Conservation (phyloP, 106 monocot genomes). For the Vanilla planifolia region DNA sequence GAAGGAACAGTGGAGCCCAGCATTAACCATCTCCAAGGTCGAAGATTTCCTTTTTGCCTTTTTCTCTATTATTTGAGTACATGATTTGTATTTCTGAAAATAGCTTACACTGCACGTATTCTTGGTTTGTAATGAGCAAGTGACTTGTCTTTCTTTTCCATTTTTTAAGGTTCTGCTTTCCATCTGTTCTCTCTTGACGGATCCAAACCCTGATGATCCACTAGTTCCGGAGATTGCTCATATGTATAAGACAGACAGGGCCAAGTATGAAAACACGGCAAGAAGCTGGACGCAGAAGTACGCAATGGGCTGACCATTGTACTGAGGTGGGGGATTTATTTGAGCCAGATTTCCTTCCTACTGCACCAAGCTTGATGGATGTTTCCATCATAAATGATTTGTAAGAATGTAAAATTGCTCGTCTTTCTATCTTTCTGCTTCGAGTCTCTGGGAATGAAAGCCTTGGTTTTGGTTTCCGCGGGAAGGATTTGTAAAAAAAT, state of each 20-base stretch:
- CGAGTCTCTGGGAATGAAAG: too few relatives aligned
- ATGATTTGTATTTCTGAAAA: too few relatives aligned
- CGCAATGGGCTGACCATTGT: constrained; percentile 24
- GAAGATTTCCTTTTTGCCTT: too few relatives aligned
- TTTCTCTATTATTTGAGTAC: too few relatives aligned
- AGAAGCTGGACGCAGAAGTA: constrained; percentile 27
- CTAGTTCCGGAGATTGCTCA: constrained; percentile 19
- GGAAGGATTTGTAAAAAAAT: too few relatives aligned
- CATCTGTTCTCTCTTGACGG: constrained; percentile 18
- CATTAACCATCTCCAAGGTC: constrained; percentile 27
- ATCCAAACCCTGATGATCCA: constrained; percentile 20
- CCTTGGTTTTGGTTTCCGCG: too few relatives aligned
- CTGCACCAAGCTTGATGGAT: too few relatives aligned
- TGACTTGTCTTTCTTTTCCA: neutral
- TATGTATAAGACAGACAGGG: constrained; percentile 20
- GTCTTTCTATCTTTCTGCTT: too few relatives aligned
- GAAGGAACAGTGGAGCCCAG: constrained; percentile 34
- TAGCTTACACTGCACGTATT: neutral
- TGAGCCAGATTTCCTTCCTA: too few relatives aligned
- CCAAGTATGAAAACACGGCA: constrained; percentile 16
- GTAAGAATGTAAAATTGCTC: too few relatives aligned
- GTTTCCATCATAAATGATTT: too few relatives aligned
- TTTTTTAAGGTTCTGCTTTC: constrained; percentile 14
- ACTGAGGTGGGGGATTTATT: too few relatives aligned
- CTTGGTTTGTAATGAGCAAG: neutral